Base-by-base conservation (phyloP, 306 rosid genomes). In the Cotoneaster glaucophyllus region DNA sequence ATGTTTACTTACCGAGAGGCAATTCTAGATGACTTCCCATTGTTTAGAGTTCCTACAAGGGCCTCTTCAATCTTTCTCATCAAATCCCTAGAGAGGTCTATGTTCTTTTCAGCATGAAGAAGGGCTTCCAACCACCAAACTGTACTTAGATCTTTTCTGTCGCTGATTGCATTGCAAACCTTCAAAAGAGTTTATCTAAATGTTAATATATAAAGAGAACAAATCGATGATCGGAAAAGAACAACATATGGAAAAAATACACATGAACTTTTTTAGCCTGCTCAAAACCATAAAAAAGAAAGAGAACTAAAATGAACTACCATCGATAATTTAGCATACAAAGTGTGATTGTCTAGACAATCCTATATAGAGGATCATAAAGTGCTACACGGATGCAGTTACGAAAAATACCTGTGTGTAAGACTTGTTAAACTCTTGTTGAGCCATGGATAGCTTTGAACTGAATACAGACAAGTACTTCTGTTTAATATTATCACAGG, bases 41-140 rank as follows among this genome's bases (percentile, higher is more conserved):
- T 89, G 85, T 79, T 88, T 71, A 80, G 84, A 87, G 78, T 76
- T 86, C 90, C 93, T 64, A 88, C 70, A 44, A 90, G 82, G 52
- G 93, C 93, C 83, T 95, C 98, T 84, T 91, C 96, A 78, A 95
- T 88, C 97, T 90, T 95, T 85, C 92, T 86, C 56, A 83, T 77
- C 87, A 95, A 85, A 76, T 89, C 97, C 18, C 74, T 52, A 4
- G 87, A 87, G 78, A 88, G 88, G 78, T 89, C 97, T 84, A 85
- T 83, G 82, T 79, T 83, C 88, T 89, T 87, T 82, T 95, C 98
- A 41, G 96, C 95, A 73, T 87, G 82, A 67, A 86, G 78, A 80
- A 92, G 91, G 68, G 92, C 98, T 77, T 95, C 97, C 85, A 92
- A 69, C 98, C 98, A 92, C 98, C 98, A 95, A 74, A 76, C 71